Percentiles rank a stretch among this genome's conserved stretches.
phyloP scores from a whole-genome alignment of 352 stramenopile genomes.

The Globisporangium spiculum region DNA sequence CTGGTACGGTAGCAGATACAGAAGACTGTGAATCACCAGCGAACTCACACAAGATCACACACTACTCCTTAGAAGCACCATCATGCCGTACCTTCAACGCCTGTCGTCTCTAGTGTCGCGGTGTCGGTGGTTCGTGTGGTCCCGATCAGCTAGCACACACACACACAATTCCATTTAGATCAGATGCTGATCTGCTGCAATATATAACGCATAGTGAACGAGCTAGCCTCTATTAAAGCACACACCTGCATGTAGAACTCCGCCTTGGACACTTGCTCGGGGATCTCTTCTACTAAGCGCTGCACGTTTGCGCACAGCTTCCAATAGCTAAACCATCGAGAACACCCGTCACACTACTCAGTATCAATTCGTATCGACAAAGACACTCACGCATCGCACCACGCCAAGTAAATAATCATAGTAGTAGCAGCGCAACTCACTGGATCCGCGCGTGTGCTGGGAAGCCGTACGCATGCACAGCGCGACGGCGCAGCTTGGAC shows the following conservation, averaged over 20 bases:
- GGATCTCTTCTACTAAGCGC: constrained; percentile 24
- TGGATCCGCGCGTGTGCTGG: constrained; percentile 21
- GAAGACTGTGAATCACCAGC: not conserved
- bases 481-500: constrained; percentile 29
- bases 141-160: constrained; percentile 31
- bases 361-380: not conserved
- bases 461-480: constrained; percentile 27
- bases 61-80: not conserved
- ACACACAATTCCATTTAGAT: not conserved
- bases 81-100: constrained; percentile 50
- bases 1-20: constrained; percentile 18
- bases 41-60: not conserved
- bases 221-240: too few relatives aligned
- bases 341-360: not conserved
- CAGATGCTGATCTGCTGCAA: not conserved
- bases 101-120: constrained; percentile 40
- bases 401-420: not conserved
- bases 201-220: too few relatives aligned
- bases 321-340: constrained; percentile 33
- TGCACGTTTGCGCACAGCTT: constrained; percentile 27
- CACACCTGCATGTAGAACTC: constrained; percentile 30
- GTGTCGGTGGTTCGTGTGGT: constrained; percentile 34
- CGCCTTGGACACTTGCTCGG: constrained; percentile 5
- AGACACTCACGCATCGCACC: not conserved
- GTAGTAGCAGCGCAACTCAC: constrained; percentile 15